Base-by-base conservation (phyloP, 768 basidiomycete species). In the Cystobasidiopsis lactophilus region DNA sequence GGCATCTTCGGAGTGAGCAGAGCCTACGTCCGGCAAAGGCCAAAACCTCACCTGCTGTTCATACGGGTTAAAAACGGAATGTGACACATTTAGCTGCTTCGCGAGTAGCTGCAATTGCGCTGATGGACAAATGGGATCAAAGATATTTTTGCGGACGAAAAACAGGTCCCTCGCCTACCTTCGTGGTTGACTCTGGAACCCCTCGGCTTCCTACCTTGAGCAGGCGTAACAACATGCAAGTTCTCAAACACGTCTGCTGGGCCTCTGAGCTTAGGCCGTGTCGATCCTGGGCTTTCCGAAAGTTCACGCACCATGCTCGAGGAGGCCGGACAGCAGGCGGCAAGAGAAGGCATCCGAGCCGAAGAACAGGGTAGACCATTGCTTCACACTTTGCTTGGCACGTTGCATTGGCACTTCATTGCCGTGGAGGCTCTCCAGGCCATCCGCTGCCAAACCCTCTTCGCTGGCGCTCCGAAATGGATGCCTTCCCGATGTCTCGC, bases 301-400 rank as follows among this genome's bases (percentile, higher is more conserved):
- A 18, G 19, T 43, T 18, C 41, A 18, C 41, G 41, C 11, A 19
- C 27, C 27, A 43, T 38, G 39, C 1, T 27, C 10, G 31, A 52
- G 39, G 0, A 58, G 43, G 0, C 29, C 26, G 1, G 33, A 19
- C n/a, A 60, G 40, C 1, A 56, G 52, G 14, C 43, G 38, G 45
- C 57, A 58, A 33, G 53, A 55, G 33, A 60, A 60, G 1, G 24
- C 5, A 48, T 60, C 60, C 1, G 60, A 52, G 45, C 60, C 60
- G 14, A 58, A 52, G 50, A 60, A 55, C 33, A 35, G 33, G 33
- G 33, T 16, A 16, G 33, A 35, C 33, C 33, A 35, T 16, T n/a
- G n/a, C 33, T 35, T 35, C 33, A 7, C 33, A 35, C 33, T 7
- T 7, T 16, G 16, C 16, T 35, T 35, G 7, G 33, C 33, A 35